These are phyloP conservation scores for Ophiostoma montium DNA, from an alignment of 2,329 filamentous ascomycete genomes.

Conservation along the genomic window DNA sequence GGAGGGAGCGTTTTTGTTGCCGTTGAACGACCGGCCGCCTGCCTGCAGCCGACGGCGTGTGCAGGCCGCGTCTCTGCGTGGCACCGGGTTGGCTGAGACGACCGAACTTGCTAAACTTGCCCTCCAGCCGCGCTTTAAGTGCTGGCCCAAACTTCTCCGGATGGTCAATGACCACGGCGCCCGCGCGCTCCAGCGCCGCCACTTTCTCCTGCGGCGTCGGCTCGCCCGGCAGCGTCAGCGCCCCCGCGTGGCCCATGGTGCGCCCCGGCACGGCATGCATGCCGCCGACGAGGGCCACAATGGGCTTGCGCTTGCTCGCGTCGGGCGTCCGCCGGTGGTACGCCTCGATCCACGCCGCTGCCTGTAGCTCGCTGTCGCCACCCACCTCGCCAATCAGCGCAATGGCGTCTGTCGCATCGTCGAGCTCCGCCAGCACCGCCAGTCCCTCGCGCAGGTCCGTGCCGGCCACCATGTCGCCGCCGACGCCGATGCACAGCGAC, in stretches of 20 bases:
- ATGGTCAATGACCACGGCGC: slow-evolving; percentile 58
- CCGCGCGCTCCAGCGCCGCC: slow-evolving; percentile 47
- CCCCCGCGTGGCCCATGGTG: slow-evolving; percentile 70
- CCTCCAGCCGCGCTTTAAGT: slow-evolving; percentile 45
- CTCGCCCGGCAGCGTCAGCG: slow-evolving; percentile 54
- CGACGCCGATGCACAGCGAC: slow-evolving; percentile 63
- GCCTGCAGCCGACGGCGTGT: slow-evolving; percentile 25
- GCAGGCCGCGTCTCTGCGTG: slow-evolving; percentile 32
- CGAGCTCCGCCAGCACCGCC: slow-evolving; percentile 44
- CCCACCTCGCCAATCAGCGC: slow-evolving; percentile 62
- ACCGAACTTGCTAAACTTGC: not conserved
- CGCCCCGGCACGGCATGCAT: slow-evolving; percentile 46
- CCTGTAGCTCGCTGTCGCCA: slow-evolving; percentile 54
- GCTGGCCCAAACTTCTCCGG: slow-evolving; percentile 59
- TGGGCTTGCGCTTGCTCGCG: slow-evolving; percentile 56
- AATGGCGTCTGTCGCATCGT: slow-evolving; percentile 56
- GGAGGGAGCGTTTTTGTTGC: slow-evolving; percentile 37
- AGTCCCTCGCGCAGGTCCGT: slow-evolving; percentile 62
- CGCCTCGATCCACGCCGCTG: slow-evolving; percentile 57
- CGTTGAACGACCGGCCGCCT: slow-evolving; percentile 8
- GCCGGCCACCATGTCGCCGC: slow-evolving; percentile 61
- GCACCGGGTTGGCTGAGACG: slow-evolving; percentile 8
- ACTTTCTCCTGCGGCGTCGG: slow-evolving; percentile 52
- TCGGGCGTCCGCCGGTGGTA: slow-evolving; percentile 43
- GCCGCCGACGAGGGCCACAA: slow-evolving; percentile 58